A percentile compares a stretch with the other conserved stretches of the same genome.
phyloP scores from a whole-genome alignment of 2,329 filamentous ascomycete genomes.

The Colletotrichum shisoi region DNA sequence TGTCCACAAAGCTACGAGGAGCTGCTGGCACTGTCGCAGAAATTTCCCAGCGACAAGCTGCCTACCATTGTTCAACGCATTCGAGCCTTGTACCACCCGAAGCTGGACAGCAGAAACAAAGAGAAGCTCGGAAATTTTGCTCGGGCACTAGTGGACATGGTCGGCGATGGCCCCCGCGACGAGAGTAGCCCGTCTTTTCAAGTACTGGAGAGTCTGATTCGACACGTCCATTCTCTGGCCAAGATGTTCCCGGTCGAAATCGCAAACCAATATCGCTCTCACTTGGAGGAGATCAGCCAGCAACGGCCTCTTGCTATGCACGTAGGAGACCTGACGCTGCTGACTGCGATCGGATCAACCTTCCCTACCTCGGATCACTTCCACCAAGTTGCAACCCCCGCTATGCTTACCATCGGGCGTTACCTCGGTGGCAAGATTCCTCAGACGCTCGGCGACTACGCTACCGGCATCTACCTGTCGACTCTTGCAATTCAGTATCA shows the following conservation, averaged over 20 bases:
- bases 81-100: constrained; percentile 89
- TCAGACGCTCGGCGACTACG: constrained; percentile 69
- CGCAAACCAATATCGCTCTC: constrained; percentile 77
- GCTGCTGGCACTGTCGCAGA: constrained; percentile 71
- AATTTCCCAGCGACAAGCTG: constrained; percentile 69
- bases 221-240: constrained; percentile 91
- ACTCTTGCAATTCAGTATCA: constrained; percentile 86
- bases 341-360: constrained; percentile 82
- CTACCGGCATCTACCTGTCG: constrained; percentile 78
- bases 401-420: constrained; percentile 81
- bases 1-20: constrained; percentile 83
- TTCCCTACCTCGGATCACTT: constrained; percentile 98
- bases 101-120: constrained; percentile 85
- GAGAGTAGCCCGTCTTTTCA: constrained; percentile 64
- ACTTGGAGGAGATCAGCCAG: constrained; percentile 66
- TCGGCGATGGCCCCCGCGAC: constrained; percentile 52
- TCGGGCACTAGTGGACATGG: constrained; percentile 69
- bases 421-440: constrained; percentile 83
- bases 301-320: constrained; percentile 61
- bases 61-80: constrained; percentile 87
- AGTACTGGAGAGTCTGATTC: constrained; percentile 79
- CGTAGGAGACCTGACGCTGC: constrained; percentile 78
- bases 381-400: constrained; percentile 91
- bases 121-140: constrained; percentile 76
- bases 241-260: constrained; percentile 84